phyloP scores from a whole-genome alignment of 139 green algal species.

The Edaphochlamys debaryana region DNA sequence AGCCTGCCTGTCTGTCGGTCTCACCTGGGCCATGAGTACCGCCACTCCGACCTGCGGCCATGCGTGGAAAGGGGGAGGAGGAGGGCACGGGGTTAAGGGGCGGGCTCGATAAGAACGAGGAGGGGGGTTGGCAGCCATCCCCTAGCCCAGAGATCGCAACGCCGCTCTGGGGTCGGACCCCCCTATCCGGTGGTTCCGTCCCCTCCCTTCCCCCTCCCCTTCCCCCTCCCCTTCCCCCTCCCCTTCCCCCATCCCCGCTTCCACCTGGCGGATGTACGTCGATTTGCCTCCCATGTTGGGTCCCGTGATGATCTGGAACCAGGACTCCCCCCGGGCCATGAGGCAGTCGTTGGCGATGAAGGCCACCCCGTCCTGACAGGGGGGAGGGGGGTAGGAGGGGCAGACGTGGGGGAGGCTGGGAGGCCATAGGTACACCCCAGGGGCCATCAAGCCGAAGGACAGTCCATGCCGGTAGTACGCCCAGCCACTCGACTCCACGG shows the following conservation, averaged over 20 bases:
- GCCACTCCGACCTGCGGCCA: slow-evolving; percentile 81
- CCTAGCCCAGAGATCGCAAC: too few relatives aligned
- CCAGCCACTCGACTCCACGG: too few relatives aligned
- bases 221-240: neutral
- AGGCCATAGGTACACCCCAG: neutral
- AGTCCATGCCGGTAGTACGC: neutral
- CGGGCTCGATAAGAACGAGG: too few relatives aligned
- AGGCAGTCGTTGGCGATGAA: slow-evolving; percentile 91
- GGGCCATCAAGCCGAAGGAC: too few relatives aligned
- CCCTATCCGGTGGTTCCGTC: too few relatives aligned
- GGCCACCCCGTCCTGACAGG: slow-evolving; percentile 78
- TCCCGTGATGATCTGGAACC: slow-evolving; percentile 98
- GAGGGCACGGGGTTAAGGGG: neutral
- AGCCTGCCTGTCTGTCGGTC: too few relatives aligned
- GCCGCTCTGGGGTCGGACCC: too few relatives aligned
- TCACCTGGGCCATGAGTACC: slow-evolving; percentile 92
- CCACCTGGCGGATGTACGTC: slow-evolving; percentile 95
- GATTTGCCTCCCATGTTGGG: slow-evolving; percentile 99
- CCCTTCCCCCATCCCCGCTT: neutral
- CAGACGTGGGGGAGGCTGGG: neutral
- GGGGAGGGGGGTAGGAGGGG: neutral
- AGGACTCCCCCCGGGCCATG: slow-evolving; percentile 75
- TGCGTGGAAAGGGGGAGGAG: neutral
- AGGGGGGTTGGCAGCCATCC: too few relatives aligned
- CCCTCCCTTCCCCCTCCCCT: too few relatives aligned